Conservation (phyloP, 2,329 filamentous ascomycete species). For the Huntiella abstrusa region DNA sequence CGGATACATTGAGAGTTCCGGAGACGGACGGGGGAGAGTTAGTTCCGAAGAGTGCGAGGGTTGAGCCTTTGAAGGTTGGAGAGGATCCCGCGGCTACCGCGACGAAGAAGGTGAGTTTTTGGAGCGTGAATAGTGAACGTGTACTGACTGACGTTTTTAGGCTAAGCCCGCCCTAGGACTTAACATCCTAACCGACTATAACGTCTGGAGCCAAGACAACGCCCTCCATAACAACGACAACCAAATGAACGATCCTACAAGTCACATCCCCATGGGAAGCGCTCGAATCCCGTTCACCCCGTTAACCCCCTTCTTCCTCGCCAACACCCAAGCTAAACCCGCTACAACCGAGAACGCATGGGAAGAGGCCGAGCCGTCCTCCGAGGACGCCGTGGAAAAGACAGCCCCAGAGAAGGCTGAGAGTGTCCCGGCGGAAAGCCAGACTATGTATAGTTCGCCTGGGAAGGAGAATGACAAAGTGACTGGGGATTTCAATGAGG, state of each 20-base stretch:
- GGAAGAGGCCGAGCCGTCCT: slow-evolving; percentile 31
- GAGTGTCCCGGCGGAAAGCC: background rate
- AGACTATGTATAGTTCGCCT: background rate
- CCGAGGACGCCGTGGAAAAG: background rate
- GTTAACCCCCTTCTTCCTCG: slow-evolving; percentile 24
- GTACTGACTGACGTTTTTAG: too few relatives aligned
- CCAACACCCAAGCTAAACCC: slow-evolving; percentile 26
- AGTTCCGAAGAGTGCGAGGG: background rate
- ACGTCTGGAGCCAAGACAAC: too few relatives aligned
- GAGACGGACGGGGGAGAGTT: background rate
- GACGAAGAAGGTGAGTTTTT: too few relatives aligned
- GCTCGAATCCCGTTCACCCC: slow-evolving; percentile 20
- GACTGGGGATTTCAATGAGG: background rate
- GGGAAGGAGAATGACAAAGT: background rate
- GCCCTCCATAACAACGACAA: too few relatives aligned
- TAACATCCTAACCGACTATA: too few relatives aligned
- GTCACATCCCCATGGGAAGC: too few relatives aligned
- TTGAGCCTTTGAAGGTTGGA: background rate
- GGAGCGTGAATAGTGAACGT: too few relatives aligned
- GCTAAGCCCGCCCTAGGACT: too few relatives aligned
- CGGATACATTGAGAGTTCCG: too few relatives aligned
- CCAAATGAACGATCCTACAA: too few relatives aligned
- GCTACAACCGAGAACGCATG: slow-evolving; percentile 35
- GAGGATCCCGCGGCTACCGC: too few relatives aligned
- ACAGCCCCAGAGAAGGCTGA: background rate